Evolutionary conservation across 148 eudicot genomes (phyloP), one percentile per base, ranked within the genome.

Genomic region (Silene conica): DNA sequence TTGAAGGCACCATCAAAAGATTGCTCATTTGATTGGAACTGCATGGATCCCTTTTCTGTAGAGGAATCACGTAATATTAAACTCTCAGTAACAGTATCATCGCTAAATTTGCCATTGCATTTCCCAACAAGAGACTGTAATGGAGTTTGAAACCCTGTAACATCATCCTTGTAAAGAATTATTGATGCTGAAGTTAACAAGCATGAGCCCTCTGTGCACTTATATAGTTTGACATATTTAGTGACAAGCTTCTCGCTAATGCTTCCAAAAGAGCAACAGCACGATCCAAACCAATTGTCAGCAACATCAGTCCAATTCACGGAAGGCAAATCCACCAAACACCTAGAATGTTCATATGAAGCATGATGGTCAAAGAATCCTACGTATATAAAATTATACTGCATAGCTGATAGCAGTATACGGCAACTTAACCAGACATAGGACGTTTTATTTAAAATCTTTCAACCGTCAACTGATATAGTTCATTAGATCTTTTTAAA

Each of bases 281-380:
- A 95, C 66, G 85, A 67, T 67, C 97, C 99, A 86, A 95, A 95
- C 99, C 99, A 95, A 71, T 95, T 95, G 81, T 95, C 99, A 63
- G 99, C 97, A 61, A 75, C 89, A 78, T 95, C 99, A 63, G 87
- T 84, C 99, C 97, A 95, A 82, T 92, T 88, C 52, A 83, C 85
- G 69, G 99, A 95, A 58, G 97, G 99, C 92, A 92, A 77, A 73
- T 95, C 97, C 73, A 84, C 81, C 69, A 95, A 89, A 54, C 74
- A 76, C 82, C 99, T 95, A 84, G 66, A 83, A 84, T 66, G 84
- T 73, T 31, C 68, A 57, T 62, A 69, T 28, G n/a, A 59, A 1
- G 46, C 43, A 22, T 8, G 8, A 23, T 50, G 31, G 52, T 26
- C 73, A 52, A 34, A 5, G 41, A 34, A 34, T 34, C 41, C 41